These are phyloP conservation scores for Pachysolen tannophilus DNA, from an alignment of 805 yeast species.

Conservation along the genomic window DNA sequence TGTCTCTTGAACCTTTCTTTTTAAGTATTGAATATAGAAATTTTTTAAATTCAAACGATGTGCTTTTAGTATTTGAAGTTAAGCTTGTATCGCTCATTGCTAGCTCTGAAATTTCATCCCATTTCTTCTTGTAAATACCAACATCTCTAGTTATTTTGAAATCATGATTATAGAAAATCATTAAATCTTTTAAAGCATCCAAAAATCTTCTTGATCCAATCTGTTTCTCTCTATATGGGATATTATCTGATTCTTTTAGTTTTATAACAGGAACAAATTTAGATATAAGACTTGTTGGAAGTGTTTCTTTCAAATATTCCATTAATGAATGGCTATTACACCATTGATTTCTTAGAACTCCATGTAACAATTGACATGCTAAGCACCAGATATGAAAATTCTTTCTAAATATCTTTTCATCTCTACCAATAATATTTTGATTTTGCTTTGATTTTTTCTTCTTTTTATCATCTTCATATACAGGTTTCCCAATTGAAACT, in stretches of 20 bases:
- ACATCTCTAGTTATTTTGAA: conserved; percentile 38
- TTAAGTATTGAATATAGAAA: conserved; percentile 36
- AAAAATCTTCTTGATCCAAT: conserved; percentile 60
- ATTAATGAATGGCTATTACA: conserved; percentile 42
- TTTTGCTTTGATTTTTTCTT: conserved; percentile 15
- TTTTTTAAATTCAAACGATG: conserved; percentile 27
- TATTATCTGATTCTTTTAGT: conserved; percentile 6
- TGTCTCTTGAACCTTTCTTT: conserved; percentile 62
- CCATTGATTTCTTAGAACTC: conserved; percentile 67
- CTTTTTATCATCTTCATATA: too few relatives aligned
- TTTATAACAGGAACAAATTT: conserved; percentile 21
- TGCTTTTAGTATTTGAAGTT: conserved; percentile 11
- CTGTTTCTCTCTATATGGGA: conserved; percentile 10
- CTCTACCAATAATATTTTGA: conserved; percentile 34
- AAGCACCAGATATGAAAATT: conserved; percentile 52
- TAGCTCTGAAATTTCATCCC: conserved; percentile 40
- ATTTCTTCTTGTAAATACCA: conserved; percentile 31
- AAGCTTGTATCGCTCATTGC: too few relatives aligned
- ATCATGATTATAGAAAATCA: conserved; percentile 51
- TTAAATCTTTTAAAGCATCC: conserved; percentile 65
- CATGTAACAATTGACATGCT: conserved; percentile 56
- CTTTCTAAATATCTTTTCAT: conserved; percentile 47
- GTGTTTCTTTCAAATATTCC: conserved; percentile 28
- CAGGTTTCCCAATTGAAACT: conserved; percentile 3
- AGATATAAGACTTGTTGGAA: conserved; percentile 38